Evolutionary conservation across 805 yeast genomes (phyloP), one percentile per base, ranked within the genome.

Genomic region (Barnettozyma pratensis): DNA sequence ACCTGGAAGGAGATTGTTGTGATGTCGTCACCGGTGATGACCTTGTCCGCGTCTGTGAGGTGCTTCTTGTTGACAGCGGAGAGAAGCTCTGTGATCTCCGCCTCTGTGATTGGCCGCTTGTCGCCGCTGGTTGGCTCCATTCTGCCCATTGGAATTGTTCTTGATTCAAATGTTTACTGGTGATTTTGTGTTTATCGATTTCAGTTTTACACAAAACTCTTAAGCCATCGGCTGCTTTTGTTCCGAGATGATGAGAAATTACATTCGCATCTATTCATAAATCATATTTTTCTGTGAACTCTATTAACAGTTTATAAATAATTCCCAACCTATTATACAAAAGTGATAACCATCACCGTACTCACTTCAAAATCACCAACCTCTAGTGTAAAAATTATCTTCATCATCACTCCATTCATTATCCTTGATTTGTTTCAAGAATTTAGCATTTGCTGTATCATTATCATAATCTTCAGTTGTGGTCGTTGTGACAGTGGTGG

Each of bases 341-440:
- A 14, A 7, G 8, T 35, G 12, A 28, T 8, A 19, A 19, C 34
- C 34, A 11, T 31, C 34, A 31, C 34, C 34, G 19, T 3, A 19
- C 19, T 19, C 19, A 19, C 19, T 19, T 19, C 19, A 19, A 1
- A 29, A 5, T 57, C 36, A 60, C 64, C 64, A 60, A 6, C 64
- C 64, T 47, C 58, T 52, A 1, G 64, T 56, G 32, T 60, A 57
- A 50, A 60, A 60, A 42, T 59, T 53, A 25, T 51, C 55, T 42
- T 55, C 56, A n/a, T 59, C 63, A 7, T 48, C 51, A 34, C 51
- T 44, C 61, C 60, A 57, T 32, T 49, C 56, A 26, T 53, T 52
- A 30, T 49, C 51, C 37, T 46, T 40, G 4, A 42, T 40, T 26
- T 54, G 46, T 45, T 31, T 30, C 42, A 41, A 25, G 8, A 42